Evolutionary conservation across 768 basidiomycete species (phyloP), one percentile per base, ranked within the genome.

Genomic region (Suillus alpinus): DNA sequence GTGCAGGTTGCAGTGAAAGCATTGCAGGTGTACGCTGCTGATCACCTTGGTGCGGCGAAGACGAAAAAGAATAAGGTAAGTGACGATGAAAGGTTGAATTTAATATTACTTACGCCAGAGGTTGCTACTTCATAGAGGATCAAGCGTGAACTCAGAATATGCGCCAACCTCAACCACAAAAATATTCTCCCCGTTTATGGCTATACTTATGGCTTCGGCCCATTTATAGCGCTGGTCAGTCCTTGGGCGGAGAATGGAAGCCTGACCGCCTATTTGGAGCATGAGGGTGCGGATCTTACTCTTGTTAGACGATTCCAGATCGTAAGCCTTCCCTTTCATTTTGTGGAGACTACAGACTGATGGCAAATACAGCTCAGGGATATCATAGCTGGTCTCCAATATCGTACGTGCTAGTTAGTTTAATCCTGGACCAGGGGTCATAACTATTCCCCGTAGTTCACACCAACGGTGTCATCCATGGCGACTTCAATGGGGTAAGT

Each of bases 141-240:
- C n/a, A 52, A 57, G 32, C 65, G 67, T 26, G 68, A 67, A 51
- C 59, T 70, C n/a, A 58, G 58, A 23, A 66, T 66, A 18, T 68
- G 69, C 66, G 59, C 56, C 41, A 16, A 46, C 32, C 58, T 69
- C 14, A 16, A 44, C 7, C 66, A 70, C 56, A 43, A 39, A 26
- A 70, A 70, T 58, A 61, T 70, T 32, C 29, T 69, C 4, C 63
- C 65, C 8, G 60, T 69, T 32, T 59, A 50, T 39, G 65, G 69
- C 8, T 47, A 61, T 6, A 51, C 64, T 16, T 62, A 50, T 36
- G 67, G 67, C 36, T 68, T 63, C 57, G 68, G 69, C 13, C 65
- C 60, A 4, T 66, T 59, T 39, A 46, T 56, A 36, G 69, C 69
- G 13, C 66, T 67, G 62, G 62, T 70, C 26, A 67, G 61, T 31